Base-by-base conservation (phyloP, 1,139 yeast species). In the Torulaspora pretoriensis region DNA sequence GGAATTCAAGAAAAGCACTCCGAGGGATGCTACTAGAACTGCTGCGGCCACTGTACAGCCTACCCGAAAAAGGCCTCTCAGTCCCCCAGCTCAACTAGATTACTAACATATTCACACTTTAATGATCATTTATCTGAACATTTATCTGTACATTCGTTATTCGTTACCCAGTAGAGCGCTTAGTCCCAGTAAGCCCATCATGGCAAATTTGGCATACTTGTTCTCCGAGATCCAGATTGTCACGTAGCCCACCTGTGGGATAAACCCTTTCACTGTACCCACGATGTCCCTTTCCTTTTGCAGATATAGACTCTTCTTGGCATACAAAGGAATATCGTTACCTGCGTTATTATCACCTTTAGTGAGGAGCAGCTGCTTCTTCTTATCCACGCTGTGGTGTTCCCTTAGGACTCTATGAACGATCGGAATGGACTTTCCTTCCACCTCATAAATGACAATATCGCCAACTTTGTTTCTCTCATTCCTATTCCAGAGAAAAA, bases 261-360 rank as follows among this genome's bases (percentile, higher is more conserved):
- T 69, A 62, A 89, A 92, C 1, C 84, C 97, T 67, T 83, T 83
- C 24, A 92, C 98, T 4, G 90, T 81, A 2, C 98, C 98, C 10
- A 88, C 80, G 46, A 92, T 75, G 61, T 94, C 97, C 16, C 70
- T 72, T 39, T 80, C 75, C 53, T 89, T 81, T 57, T 87, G 81
- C 56, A 92, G 72, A 56, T 92, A 92, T 45, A 72, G 72, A 62
- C 88, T 94, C 48, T 79, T 81, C 54, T 78, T 75, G 1, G 92
- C 85, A 62, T 94, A 92, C 39, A 92, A 73, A 16, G 87, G 83
- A 55, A 92, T 74, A 67, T 92, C 99, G 66, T 92, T 96, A 46
- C 85, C 82, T 3, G 92, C 86, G 62, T 92, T 92, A 66, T 94
- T 94, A 66, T 92, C 99, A 63, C 99, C 99, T 65, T 92, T 92